Evolutionary conservation across 2,329 filamentous ascomycete genomes (phyloP), one percentile per base, ranked within the genome.

Genomic region (Fusarium protoensiforme): DNA sequence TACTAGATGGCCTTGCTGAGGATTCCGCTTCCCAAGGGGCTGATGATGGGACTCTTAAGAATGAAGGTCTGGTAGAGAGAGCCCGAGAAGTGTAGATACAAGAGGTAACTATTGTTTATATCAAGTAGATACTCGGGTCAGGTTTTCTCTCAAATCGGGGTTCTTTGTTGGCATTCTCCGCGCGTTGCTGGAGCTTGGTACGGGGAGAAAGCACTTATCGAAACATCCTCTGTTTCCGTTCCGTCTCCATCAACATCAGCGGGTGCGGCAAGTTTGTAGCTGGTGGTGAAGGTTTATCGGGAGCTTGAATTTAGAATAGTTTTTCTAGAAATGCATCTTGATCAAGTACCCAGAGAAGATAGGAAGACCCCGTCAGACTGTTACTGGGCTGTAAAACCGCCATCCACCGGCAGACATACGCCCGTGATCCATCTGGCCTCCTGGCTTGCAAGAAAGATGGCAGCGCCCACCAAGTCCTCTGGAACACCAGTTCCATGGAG

Each of bases 371-470:
- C 27, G 2, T 9, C 27, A 29, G 27, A 5, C 9, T 11, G 31
- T 36, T 36, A 80, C 62, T 78, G 75, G 11, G 82, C 81, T 0
- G 82, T 84, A 7, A 79, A 81, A 1, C 84, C 84, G 2, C 83
- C 84, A 62, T 85, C 84, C 0, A 85, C 82, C 0, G 83, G 78
- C 0, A 85, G 68, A 43, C 79, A 75, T 2, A 78, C 78, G 0
- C 84, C 84, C 0, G 84, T 85, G 6, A 85, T 82, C 83, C 83
- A 85, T 46, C 83, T 76, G 2, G 83, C 79, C 22, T 85, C 80
- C 3, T 80, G 77, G 16, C 81, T 79, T 0, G 81, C 82, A 0
- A 85, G 78, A 43, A 85, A 85, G 0, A 80, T 74, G 0, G 84
- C 80, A 0, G 83, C 83, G 0, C 79, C 79, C 0, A 78, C 77